Evolutionary conservation across 1,284 basidiomycete genomes (phyloP).

Genomic region (Irpex rosettiformis): DNA sequence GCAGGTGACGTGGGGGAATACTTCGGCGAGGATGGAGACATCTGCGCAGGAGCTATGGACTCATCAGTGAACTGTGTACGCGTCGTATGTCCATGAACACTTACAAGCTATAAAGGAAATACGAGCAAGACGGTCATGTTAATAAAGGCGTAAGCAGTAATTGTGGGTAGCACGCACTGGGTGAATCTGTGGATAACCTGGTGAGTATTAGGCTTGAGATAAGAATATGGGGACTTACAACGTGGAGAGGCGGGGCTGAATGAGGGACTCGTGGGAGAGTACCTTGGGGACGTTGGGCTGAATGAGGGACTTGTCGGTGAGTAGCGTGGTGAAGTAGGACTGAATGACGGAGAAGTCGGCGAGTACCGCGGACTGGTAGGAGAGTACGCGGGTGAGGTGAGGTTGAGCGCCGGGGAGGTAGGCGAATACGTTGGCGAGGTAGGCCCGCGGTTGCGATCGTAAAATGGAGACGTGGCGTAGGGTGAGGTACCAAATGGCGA

Average conservation of each 20-base stretch:
- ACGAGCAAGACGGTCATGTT: conserved; percentile 13
- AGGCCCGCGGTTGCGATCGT: conserved; percentile 60
- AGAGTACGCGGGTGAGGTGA: conserved; percentile 82
- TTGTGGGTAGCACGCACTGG: conserved; percentile 50
- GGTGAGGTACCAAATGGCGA: conserved; percentile 82
- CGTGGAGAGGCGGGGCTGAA: conserved; percentile 85
- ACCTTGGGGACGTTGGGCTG: conserved; percentile 81
- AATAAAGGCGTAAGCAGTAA: conserved; percentile 9
- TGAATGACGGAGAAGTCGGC: conserved; percentile 83
- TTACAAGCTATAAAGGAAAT: conserved; percentile 49
- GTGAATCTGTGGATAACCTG: conserved; percentile 55
- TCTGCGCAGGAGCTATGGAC: conserved; percentile 59
- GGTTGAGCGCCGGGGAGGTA: conserved; percentile 75
- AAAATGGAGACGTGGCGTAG: conserved; percentile 78
- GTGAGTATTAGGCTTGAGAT: too few species aligned
- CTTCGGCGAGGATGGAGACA: conserved; percentile 82
- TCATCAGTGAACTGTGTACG: conserved; percentile 12
- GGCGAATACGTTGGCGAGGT: conserved; percentile 88
- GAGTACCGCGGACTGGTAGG: conserved; percentile 87
- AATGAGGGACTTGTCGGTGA: conserved; percentile 83
- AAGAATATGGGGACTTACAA: conserved; percentile 50
- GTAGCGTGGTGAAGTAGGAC: conserved; percentile 80
- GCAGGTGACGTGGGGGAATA: conserved; percentile 84
- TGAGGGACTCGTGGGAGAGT: conserved; percentile 82
- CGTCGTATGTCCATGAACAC: conserved; percentile 24